These are phyloP conservation scores for Verticillium dahliae DNA, from an alignment of 2,329 filamentous ascomycete species.

Conservation along the genomic window DNA sequence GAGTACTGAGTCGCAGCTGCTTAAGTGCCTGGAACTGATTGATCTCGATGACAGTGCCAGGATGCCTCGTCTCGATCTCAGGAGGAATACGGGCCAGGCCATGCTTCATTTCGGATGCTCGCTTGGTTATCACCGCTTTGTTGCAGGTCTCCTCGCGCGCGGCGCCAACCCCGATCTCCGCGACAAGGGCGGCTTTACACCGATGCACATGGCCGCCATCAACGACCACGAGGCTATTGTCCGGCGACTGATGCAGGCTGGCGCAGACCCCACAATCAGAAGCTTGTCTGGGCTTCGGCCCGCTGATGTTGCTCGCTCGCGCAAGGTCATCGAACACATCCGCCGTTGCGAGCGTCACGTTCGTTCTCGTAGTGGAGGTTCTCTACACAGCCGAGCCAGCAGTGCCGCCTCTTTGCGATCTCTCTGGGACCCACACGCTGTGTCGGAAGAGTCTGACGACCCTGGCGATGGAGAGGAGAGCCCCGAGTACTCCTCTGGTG, in stretches of 20 bases:
- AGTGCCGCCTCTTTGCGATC: slow-evolving; percentile 63
- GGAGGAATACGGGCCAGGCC: slow-evolving; percentile 60
- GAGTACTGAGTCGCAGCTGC: slow-evolving; percentile 54
- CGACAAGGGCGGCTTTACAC: slow-evolving; percentile 75
- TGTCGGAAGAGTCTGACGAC: slow-evolving; percentile 34
- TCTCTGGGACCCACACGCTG: slow-evolving; percentile 50
- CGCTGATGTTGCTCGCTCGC: slow-evolving; percentile 63
- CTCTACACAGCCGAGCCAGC: slow-evolving; percentile 53
- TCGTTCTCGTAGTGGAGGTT: slow-evolving; percentile 58
- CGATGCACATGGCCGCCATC: slow-evolving; percentile 75
- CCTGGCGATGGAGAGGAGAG: slow-evolving; percentile 32
- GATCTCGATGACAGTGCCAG: slow-evolving; percentile 70
- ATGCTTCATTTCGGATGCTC: slow-evolving; percentile 76
- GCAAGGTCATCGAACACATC: slow-evolving; percentile 57
- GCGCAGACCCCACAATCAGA: slow-evolving; percentile 64
- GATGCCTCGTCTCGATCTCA: slow-evolving; percentile 59
- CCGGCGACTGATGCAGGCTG: slow-evolving; percentile 63
- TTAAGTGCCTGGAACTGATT: slow-evolving; percentile 71
- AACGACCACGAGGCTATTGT: slow-evolving; percentile 72
- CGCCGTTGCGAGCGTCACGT: slow-evolving; percentile 54
- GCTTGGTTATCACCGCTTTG: slow-evolving; percentile 67
- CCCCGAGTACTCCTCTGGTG: slow-evolving; percentile 37
- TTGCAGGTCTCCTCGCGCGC: slow-evolving; percentile 67
- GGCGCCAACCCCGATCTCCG: slow-evolving; percentile 70
- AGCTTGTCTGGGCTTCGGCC: slow-evolving; percentile 66